Base-by-base conservation (phyloP, 495 filamentous ascomycete genomes). In the Tuber brumale region DNA sequence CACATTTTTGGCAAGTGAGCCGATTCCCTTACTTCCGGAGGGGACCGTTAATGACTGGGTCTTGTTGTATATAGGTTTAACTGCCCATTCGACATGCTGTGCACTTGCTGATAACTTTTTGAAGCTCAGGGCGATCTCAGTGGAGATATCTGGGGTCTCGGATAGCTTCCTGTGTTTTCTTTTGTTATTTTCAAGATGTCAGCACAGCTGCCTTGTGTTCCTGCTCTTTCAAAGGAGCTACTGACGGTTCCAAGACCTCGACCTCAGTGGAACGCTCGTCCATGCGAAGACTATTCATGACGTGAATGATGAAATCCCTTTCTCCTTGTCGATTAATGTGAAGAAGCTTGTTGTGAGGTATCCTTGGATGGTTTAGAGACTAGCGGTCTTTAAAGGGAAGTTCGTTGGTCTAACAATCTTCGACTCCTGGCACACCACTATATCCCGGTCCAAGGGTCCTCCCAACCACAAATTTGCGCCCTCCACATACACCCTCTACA, bases 71-170 rank as follows among this genome's bases (percentile, higher is more conserved):
- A 98, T 91, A 12, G 96, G 96, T 1, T 94, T 93, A 70, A 97
- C 93, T 16, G 96, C 93, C 76, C n/a, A 91, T 76, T 94, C 91
- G 27, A 98, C 94, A 71, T 90, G 93, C 83, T 93, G 93, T 27
- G 94, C 95, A 71, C 92, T 94, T 44, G 90, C 90, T 77, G 97
- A 93, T 19, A 99, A 85, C 79, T 94, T 89, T 44, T 90, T 90
- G 72, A 97, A 87, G 42, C 94, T 96, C 35, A 92, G 90, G 83
- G 94, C 90, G 78, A 99, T 97, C 86, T 96, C 97, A 85, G 94
- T 97, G 44, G 93, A 97, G 81, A 98, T 88, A 74, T 90, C 88
- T 3, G 86, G 85, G 45, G 89, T 91, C 84, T 90, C 90, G 72
- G 89, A 88, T 45, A 90, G 85, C 71, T 89, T 86, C 70, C 77